Evolutionary conservation across 768 basidiomycete genomes (phyloP).

Genomic region (Lactarius trivialis): DNA sequence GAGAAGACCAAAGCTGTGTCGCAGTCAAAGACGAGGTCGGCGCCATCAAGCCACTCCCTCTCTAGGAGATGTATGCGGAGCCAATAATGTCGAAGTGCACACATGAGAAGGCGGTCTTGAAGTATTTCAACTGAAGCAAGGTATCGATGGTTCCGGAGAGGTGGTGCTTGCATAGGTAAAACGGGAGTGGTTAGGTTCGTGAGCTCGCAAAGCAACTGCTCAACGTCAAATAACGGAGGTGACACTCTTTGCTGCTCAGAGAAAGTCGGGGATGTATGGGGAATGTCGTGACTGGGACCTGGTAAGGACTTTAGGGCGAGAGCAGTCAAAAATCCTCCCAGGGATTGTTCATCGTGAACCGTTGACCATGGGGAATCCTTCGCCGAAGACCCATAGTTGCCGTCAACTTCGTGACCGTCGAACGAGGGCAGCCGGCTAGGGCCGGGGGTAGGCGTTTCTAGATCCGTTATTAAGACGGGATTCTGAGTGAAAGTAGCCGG

Average conservation of each 20-base stretch:
- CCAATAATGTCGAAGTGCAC: constrained; percentile 38
- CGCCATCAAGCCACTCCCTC: constrained; percentile 50
- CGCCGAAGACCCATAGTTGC: neutral
- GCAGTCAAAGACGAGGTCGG: constrained; percentile 63
- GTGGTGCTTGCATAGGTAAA: constrained; percentile 17
- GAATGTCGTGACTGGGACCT: constrained; percentile 14
- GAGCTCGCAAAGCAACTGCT: constrained; percentile 6
- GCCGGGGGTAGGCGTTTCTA: neutral
- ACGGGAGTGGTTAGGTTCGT: neutral
- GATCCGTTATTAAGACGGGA: neutral
- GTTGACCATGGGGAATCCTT: neutral
- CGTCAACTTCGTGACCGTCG: neutral
- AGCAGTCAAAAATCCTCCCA: constrained; percentile 26
- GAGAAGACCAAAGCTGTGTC: constrained; percentile 51
- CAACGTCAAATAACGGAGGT: neutral
- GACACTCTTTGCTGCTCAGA: neutral
- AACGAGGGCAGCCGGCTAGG: neutral
- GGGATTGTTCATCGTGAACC: constrained; percentile 11
- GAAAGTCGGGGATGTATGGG: neutral
- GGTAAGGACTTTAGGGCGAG: constrained; percentile 38
- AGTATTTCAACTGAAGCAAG: constrained; percentile 62
- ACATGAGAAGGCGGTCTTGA: constrained; percentile 59
- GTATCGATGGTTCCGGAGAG: constrained; percentile 49
- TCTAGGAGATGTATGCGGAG: constrained; percentile 57
- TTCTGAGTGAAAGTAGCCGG: neutral